Conservation (phyloP, 108 stramenopile genomes). For the Cyclotella baltica region DNA sequence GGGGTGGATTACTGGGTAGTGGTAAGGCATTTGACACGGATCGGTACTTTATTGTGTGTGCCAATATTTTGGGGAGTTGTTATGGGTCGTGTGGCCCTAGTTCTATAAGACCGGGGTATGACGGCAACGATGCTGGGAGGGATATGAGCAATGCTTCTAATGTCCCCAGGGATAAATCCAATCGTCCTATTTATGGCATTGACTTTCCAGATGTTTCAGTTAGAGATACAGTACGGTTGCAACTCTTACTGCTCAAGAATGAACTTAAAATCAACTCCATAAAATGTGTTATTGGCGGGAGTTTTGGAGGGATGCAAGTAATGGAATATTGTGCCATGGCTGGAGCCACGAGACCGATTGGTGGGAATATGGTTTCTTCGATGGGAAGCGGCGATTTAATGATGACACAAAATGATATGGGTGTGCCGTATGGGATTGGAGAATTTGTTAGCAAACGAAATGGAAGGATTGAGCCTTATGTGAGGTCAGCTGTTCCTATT, state of each 20-base stretch:
- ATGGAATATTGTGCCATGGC: slow-evolving; percentile 92
- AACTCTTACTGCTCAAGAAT: slow-evolving; percentile 78
- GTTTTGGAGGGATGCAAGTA: slow-evolving; percentile 96
- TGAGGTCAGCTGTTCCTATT: slow-evolving; percentile 82
- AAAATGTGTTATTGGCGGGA: slow-evolving; percentile 92
- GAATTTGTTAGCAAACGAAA: slow-evolving; percentile 52
- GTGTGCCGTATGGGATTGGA: slow-evolving; percentile 44
- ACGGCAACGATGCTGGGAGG: slow-evolving; percentile 16
- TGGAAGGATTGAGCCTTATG: slow-evolving; percentile 72
- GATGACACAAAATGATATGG: not conserved
- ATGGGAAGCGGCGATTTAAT: slow-evolving; percentile 1
- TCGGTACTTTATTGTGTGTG: slow-evolving; percentile 91
- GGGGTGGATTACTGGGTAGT: slow-evolving; percentile 89
- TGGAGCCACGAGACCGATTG: slow-evolving; percentile 56
- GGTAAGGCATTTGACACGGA: slow-evolving; percentile 92
- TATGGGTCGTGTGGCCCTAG: slow-evolving; percentile 87
- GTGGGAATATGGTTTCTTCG: not conserved
- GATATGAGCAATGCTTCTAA: not conserved
- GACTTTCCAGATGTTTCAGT: slow-evolving; percentile 92
- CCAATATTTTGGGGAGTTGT: slow-evolving; percentile 91
- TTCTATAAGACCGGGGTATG: slow-evolving; percentile 60
- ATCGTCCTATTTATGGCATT: slow-evolving; percentile 68
- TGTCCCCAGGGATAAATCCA: slow-evolving; percentile 35
- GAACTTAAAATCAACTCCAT: slow-evolving; percentile 73
- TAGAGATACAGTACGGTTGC: slow-evolving; percentile 88